Evolutionary conservation across 2,329 filamentous ascomycete species (phyloP).

Genomic region (Paracorniculantispora psalliotae): DNA sequence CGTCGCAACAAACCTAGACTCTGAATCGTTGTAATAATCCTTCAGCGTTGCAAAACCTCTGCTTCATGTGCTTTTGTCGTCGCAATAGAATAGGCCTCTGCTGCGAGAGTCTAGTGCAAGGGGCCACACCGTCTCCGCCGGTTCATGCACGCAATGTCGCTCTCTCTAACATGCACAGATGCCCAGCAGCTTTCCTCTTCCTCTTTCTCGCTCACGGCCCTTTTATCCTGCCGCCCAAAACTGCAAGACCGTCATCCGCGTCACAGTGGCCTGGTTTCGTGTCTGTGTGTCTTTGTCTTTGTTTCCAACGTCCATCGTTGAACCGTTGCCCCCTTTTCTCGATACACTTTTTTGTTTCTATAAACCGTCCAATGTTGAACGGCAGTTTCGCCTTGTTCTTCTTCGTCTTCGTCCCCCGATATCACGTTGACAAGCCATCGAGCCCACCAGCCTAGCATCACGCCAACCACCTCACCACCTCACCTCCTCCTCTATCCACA

Average conservation of each 20-base stretch:
- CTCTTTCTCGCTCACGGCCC: too few relatives aligned
- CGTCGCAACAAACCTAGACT: too few relatives aligned
- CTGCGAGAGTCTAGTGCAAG: neutral
- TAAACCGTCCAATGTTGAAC: neutral
- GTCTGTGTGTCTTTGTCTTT: neutral
- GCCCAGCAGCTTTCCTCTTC: neutral
- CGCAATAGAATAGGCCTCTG: too few relatives aligned
- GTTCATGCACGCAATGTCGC: constrained; percentile 1
- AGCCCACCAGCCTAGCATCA: too few relatives aligned
- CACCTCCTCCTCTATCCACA: neutral
- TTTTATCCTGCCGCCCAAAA: neutral
- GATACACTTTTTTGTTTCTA: neutral
- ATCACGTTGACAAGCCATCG: too few relatives aligned
- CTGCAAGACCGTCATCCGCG: neutral
- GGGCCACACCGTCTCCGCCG: neutral
- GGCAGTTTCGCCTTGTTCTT: neutral
- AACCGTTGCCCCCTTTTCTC: neutral
- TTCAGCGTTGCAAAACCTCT: too few relatives aligned
- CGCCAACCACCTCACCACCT: neutral
- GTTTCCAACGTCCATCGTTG: neutral
- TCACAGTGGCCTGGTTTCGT: neutral
- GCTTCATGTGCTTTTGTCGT: too few relatives aligned
- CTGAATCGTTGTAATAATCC: too few relatives aligned
- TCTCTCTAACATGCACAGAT: neutral
- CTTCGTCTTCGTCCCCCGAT: neutral